phyloP scores from a whole-genome alignment of 345 rosid species.

The Passiflora organensis region DNA sequence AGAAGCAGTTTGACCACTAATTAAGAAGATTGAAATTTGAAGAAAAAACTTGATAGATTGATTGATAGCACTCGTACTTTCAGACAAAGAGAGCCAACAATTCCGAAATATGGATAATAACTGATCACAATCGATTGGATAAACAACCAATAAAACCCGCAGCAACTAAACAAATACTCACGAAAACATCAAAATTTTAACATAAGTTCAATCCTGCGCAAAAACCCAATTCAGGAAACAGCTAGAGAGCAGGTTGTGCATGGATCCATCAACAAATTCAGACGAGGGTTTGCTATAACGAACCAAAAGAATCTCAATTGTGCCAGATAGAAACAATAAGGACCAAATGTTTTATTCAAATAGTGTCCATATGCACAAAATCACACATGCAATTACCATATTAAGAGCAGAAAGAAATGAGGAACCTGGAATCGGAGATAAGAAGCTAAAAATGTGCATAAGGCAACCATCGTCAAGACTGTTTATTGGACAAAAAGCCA shows the following conservation, averaged over 20 bases:
- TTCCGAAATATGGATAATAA: too few relatives aligned
- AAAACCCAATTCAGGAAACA: background rate
- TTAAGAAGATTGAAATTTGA: background rate
- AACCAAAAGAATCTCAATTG: background rate
- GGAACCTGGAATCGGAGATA: constrained; percentile 84
- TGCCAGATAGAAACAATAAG: background rate
- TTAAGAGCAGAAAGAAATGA: background rate
- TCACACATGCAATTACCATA: background rate
- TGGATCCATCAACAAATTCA: background rate
- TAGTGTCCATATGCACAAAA: background rate
- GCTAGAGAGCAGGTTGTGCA: too few relatives aligned
- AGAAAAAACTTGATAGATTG: too few relatives aligned
- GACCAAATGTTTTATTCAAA: background rate
- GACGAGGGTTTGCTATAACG: background rate
- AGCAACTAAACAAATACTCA: background rate
- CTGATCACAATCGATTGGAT: too few relatives aligned
- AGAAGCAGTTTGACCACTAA: background rate
- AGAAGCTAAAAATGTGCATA: constrained; percentile 95
- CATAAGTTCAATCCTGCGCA: background rate
- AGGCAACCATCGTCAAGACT: constrained; percentile 95
- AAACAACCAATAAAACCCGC: background rate
- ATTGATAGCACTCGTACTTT: too few relatives aligned
- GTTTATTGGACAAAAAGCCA: constrained; percentile 41
- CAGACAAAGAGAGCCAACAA: too few relatives aligned
- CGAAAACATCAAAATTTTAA: background rate